Evolutionary conservation across 2,329 filamentous ascomycete species (phyloP).

Genomic region (Exophiala alcalophila): DNA sequence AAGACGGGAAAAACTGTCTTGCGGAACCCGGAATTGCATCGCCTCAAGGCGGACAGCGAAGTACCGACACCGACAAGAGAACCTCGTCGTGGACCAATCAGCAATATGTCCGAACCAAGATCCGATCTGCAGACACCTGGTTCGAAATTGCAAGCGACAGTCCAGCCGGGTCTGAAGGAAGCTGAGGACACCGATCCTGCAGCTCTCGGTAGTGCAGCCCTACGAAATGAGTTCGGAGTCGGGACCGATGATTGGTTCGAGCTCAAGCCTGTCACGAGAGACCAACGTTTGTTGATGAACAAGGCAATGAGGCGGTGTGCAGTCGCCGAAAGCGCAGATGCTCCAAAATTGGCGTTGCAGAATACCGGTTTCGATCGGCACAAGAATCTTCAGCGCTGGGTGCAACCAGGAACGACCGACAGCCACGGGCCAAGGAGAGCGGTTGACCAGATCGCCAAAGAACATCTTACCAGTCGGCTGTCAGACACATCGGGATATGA

Average conservation of each 20-base stretch:
- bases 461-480: slow-evolving; percentile 7
- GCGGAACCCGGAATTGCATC: slow-evolving; percentile 26
- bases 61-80: slow-evolving; percentile 1
- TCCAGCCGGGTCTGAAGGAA: background rate
- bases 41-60: slow-evolving; percentile 10
- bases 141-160: slow-evolving; percentile 2
- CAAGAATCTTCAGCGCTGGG: slow-evolving; percentile 7
- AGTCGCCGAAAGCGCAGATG: slow-evolving; percentile 9
- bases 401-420: slow-evolving; percentile 1
- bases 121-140: too few species aligned
- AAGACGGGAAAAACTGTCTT: slow-evolving; percentile 30
- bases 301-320: slow-evolving; percentile 15
- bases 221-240: slow-evolving; percentile 23
- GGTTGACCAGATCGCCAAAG: slow-evolving; percentile 17
- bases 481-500: background rate
- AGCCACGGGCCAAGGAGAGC: slow-evolving; percentile 7
- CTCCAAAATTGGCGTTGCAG: background rate
- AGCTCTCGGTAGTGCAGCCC: slow-evolving; percentile 6
- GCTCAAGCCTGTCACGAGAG: slow-evolving; percentile 19
- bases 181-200: background rate
- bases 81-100: slow-evolving; percentile 1
- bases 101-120: slow-evolving; percentile 9
- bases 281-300: slow-evolving; percentile 21
- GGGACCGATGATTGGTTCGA: slow-evolving; percentile 22
- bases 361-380: background rate